Base-by-base conservation (phyloP, 2,329 filamentous ascomycete genomes). In the Fusarium verrucosum region DNA sequence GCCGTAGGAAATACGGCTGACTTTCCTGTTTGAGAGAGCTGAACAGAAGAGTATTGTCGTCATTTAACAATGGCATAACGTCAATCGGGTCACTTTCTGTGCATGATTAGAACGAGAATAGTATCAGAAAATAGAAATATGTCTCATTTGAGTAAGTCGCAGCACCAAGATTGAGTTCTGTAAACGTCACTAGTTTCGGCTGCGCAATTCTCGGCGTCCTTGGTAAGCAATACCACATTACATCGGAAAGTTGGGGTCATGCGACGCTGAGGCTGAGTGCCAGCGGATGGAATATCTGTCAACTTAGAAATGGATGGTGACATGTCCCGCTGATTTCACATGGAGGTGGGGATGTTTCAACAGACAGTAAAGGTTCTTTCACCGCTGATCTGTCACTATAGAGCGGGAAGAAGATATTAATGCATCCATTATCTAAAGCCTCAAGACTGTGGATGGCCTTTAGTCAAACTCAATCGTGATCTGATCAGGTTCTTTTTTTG, bases 151-250 rank as follows among this genome's bases (percentile, higher is more conserved):
- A 47, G n/a, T 13, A 13, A n/a, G n/a, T 14, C 10, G 23, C n/a
- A 20, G n/a, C n/a, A 26, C 19, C 13, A n/a, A n/a, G 36, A 4
- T 25, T 22, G 22, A 47, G 22, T n/a, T 13, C 10, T 4, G 7
- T 1, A 22, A 17, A 25, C 10, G 25, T 46, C 38, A 35, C 22
- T 16, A 14, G 22, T 11, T n/a, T 7, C 2, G 3, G 3, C 41
- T n/a, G 19, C 45, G 45, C 10, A 22, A 49, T 28, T 4, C n/a
- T 41, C 45, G n/a, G 26, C 17, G 33, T 38, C 35, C 10, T 6
- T 3, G 7, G 33, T 49, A 50, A 50, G 43, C 43, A 53, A 41
- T 41, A 25, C 17, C n/a, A 49, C 45, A 49, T 49, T 41, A 28
- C 45, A 49, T 41, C 17, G 4, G 28, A 10, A 16, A 41, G 33